A percentile compares a stretch with the other conserved stretches of the same genome.
phyloP scores from a whole-genome alignment of 106 monocot genomes.

The Alisma plantagoaquatica region DNA sequence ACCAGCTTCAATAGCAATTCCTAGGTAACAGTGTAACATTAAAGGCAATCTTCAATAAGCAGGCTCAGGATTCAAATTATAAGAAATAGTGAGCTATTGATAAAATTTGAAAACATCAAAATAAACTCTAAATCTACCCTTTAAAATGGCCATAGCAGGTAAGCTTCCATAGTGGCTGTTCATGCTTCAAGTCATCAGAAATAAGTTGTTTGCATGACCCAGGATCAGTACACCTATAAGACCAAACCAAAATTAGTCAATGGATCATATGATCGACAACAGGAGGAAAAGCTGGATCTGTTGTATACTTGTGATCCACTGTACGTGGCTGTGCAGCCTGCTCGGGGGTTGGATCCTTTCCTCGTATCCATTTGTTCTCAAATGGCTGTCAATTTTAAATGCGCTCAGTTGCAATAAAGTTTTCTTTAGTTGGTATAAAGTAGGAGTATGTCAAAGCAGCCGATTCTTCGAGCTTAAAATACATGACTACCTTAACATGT shows the following conservation, averaged over 20 bases:
- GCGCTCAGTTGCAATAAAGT: too few relatives aligned
- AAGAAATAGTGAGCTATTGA: too few relatives aligned
- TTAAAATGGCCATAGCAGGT: slow-evolving; percentile 84
- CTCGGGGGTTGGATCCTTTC: slow-evolving; percentile 25
- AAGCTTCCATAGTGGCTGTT: slow-evolving; percentile 79
- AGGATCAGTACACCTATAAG: slow-evolving; percentile 68
- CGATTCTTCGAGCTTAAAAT: background rate
- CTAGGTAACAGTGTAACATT: too few relatives aligned
- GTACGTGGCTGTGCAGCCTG: slow-evolving; percentile 17
- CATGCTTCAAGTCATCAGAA: slow-evolving; percentile 76
- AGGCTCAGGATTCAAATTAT: too few relatives aligned
- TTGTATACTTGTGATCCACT: background rate
- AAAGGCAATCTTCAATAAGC: too few relatives aligned
- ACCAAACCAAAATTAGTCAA: background rate
- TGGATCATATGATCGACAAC: background rate
- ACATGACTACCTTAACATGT: background rate
- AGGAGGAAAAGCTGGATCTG: background rate
- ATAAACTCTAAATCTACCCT: slow-evolving; percentile 23
- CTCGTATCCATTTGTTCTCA: slow-evolving; percentile 68
- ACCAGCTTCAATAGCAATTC: too few relatives aligned
- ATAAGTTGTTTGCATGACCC: slow-evolving; percentile 71
- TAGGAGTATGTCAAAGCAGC: too few relatives aligned
- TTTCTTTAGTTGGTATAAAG: too few relatives aligned
- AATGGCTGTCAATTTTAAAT: too few relatives aligned
- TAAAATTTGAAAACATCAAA: too few relatives aligned